Conservation (phyloP, 2,329 filamentous ascomycete genomes). For the Emericellopsis cladophorae region DNA sequence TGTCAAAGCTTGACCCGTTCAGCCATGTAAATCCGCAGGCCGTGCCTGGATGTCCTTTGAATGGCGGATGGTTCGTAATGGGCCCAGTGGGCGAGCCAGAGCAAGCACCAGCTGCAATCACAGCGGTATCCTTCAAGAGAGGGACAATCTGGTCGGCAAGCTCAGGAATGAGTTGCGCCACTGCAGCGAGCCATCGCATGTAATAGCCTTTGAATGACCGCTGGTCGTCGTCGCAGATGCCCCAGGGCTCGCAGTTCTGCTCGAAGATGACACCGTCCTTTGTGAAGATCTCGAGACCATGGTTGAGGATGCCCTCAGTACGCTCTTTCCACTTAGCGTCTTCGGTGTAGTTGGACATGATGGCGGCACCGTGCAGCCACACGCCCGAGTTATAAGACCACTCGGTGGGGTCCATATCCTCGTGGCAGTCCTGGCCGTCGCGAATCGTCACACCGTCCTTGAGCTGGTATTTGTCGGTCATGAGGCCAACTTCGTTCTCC, state of each 20-base stretch:
- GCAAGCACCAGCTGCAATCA: constrained; percentile 39
- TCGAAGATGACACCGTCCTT: constrained; percentile 45
- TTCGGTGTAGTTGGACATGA: constrained; percentile 49
- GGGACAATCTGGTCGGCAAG: constrained; percentile 32
- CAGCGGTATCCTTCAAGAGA: constrained; percentile 36
- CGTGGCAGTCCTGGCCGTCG: constrained; percentile 28
- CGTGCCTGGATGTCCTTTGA: constrained; percentile 40
- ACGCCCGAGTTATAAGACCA: constrained; percentile 62
- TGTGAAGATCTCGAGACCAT: constrained; percentile 41
- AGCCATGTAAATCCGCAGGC: constrained; percentile 60
- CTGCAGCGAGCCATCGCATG: constrained; percentile 49
- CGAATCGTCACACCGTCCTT: constrained; percentile 32
- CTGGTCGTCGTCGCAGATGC: constrained; percentile 58
- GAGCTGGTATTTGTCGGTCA: constrained; percentile 41
- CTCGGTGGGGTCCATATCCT: constrained; percentile 40
- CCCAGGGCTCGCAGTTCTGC: constrained; percentile 48
- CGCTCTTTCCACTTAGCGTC: constrained; percentile 41
- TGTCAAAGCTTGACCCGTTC: constrained; percentile 38
- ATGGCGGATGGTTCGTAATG: constrained; percentile 13
- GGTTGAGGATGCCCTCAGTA: constrained; percentile 42
- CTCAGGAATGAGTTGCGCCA: constrained; percentile 40
- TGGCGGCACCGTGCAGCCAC: constrained; percentile 47
- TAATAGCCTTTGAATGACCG: constrained; percentile 67
- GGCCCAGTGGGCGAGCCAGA: constrained; percentile 25
- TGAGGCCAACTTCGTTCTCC: constrained; percentile 42